Conservation (phyloP, 75 land plant genomes). For the Picea sitchensis region DNA sequence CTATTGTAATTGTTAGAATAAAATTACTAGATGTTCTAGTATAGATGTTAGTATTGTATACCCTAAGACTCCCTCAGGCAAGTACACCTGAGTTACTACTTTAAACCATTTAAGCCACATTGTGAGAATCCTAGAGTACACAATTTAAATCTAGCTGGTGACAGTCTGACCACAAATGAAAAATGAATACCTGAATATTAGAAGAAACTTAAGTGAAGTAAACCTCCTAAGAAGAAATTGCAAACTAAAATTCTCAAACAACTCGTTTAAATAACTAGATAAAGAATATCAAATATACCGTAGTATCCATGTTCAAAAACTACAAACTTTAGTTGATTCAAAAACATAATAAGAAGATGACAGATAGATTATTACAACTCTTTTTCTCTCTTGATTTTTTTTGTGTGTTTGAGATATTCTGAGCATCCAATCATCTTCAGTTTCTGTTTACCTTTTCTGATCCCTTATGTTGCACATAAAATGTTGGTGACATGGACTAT, state of each 20-base stretch:
- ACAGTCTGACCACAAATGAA: not conserved
- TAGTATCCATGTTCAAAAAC: not conserved
- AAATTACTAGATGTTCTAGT: not conserved
- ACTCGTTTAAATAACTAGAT: not conserved
- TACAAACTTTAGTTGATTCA: not conserved
- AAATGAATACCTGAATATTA: not conserved
- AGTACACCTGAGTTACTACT: not conserved
- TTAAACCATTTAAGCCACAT: not conserved
- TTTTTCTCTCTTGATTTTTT: too few relatives aligned
- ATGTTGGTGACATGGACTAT: too few relatives aligned
- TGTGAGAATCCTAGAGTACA: not conserved
- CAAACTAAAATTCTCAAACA: not conserved
- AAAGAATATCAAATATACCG: not conserved
- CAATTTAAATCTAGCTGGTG: not conserved
- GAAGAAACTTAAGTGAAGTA: not conserved
- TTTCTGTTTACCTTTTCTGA: not conserved
- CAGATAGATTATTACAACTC: not conserved
- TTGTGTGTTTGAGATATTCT: not conserved
- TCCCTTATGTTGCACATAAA: too few relatives aligned
- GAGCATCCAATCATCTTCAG: not conserved
- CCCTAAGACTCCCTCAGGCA: not conserved
- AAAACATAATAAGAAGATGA: not conserved
- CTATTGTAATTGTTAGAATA: not conserved
- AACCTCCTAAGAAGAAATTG: not conserved
- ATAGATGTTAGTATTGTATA: not conserved